These are phyloP conservation scores for Eimeria praecox DNA, from an alignment of 169 alveolate genomes.

Conservation along the genomic window DNA sequence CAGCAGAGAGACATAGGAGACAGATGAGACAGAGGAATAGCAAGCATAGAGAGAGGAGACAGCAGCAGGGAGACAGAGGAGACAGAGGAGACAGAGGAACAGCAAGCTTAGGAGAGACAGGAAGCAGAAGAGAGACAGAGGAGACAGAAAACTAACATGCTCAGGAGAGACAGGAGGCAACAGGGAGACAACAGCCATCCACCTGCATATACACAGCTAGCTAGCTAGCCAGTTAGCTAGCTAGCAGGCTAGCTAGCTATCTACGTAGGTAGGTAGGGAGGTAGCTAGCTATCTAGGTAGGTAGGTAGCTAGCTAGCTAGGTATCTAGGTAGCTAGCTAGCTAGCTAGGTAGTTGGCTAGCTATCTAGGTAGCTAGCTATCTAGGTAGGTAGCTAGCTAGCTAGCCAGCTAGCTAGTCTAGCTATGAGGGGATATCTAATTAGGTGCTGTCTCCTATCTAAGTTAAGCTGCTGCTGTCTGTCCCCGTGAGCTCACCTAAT, in stretches of 20 bases:
- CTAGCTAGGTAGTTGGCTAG: background rate
- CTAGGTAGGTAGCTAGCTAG: too few species aligned
- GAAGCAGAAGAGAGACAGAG: background rate
- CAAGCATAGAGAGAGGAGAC: background rate
- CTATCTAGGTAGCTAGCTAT: background rate
- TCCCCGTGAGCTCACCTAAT: slow-evolving; percentile 46
- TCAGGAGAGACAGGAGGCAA: background rate
- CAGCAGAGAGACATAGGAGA: background rate
- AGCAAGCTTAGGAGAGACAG: background rate
- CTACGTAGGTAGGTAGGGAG: background rate
- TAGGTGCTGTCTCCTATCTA: background rate
- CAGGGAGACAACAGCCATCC: background rate
- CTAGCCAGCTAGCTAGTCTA: too few species aligned
- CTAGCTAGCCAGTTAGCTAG: background rate
- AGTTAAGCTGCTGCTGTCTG: too few species aligned
- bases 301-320: background rate
- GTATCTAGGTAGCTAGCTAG: background rate
- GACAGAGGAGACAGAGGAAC: background rate
- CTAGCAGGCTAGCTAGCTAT: background rate
- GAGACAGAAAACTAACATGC: background rate
- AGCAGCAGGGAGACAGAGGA: background rate
- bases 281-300: background rate
- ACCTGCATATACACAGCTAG: background rate
- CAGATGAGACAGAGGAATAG: background rate
- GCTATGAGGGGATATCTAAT: too few species aligned